Evolutionary conservation across 352 stramenopile genomes (phyloP), one percentile per base, ranked within the genome.

Genomic region (Globisporangium irregulare): DNA sequence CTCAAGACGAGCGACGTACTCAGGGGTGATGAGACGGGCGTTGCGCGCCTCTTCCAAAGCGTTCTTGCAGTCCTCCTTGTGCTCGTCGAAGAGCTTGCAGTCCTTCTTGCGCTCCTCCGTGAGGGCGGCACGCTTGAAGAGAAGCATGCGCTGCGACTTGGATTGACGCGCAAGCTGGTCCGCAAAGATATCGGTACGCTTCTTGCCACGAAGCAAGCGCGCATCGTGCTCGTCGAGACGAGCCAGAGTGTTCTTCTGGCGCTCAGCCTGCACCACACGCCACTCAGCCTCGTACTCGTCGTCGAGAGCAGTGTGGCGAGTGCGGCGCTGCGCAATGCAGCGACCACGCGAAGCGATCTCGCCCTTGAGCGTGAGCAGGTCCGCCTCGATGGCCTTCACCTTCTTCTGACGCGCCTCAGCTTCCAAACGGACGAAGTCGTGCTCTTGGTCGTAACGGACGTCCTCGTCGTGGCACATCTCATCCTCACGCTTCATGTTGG

Each of bases 401-500:
- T 95, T 95, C 73, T 92, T 92, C 32, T 89, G 78, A n/a, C 88
- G 84, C 22, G 83, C 83, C 62, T 94, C 86, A 3, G 67, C 77
- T 48, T 89, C 86, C 57, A 89, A 71, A 58, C 84, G 82, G 34
- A 95, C 88, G 36, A 83, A 92, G 56, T 95, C 86, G 76, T 95
- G 88, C 72, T 95, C 88, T 68, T 93, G 83, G 59, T 89, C 87
- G 79, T 94, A 95, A 4, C 88, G 84, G 24, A 80, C 66, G 68
- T 95, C 88, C 65, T 95, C 88, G 62, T 95, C 88, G 36, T 76
- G 76, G 75, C 88, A 95, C 84, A 94, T 92, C 53, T 94, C 85
- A 57, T 95, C 88, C 68, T 95, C 88, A 25, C 86, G 82, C 79
- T 95, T 95, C 88, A 95, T 95, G 78, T 94, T 93, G 4, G 88